These are phyloP conservation scores for Onygenales sp. DNA, from an alignment of 2,329 filamentous ascomycete genomes.

Conservation along the genomic window DNA sequence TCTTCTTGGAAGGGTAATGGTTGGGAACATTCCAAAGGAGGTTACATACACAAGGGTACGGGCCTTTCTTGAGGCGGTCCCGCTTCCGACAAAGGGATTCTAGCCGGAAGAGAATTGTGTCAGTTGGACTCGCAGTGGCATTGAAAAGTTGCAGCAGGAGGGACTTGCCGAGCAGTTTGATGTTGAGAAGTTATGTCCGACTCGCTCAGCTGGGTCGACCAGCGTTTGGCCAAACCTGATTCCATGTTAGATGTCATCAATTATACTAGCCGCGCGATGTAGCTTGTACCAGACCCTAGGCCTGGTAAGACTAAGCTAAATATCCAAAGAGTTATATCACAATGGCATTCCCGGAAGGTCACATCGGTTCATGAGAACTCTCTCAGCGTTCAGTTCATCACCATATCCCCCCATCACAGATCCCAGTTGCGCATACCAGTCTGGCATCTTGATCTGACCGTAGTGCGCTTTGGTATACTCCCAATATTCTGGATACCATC, in stretches of 20 bases:
- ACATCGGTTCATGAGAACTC: not conserved
- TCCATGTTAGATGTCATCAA: not conserved
- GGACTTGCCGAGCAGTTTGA: slow-evolving; percentile 2
- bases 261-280: not conserved
- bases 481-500: slow-evolving; percentile 32
- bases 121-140: slow-evolving; percentile 1
- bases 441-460: not conserved
- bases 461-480: slow-evolving; percentile 19
- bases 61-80: slow-evolving; percentile 14
- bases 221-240: not conserved
- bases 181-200: slow-evolving; percentile 3
- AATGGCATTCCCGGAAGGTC: not conserved
- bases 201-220: not conserved
- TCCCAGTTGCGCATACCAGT: not conserved
- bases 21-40: not conserved
- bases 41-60: not conserved
- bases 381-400: not conserved
- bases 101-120: not conserved
- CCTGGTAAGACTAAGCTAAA: not conserved
- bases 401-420: not conserved
- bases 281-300: not conserved
- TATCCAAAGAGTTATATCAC: not conserved
- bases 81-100: slow-evolving; percentile 11
- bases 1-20: not conserved
- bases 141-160: slow-evolving; percentile 1